Evolutionary conservation across 2,329 filamentous ascomycete species (phyloP).

Genomic region (Beauveria bassiana): DNA sequence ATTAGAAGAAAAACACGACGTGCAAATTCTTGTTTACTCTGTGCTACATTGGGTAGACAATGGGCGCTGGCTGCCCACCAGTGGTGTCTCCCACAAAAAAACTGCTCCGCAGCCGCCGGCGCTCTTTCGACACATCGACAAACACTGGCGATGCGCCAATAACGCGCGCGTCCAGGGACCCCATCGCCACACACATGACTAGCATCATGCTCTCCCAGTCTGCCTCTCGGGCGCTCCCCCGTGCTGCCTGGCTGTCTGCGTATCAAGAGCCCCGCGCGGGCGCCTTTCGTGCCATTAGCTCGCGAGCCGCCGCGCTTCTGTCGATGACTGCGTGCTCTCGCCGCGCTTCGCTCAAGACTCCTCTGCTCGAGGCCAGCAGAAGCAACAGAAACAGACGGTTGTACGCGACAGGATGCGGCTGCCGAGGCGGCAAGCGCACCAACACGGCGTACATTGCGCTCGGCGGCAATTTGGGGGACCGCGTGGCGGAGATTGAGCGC

Average conservation of each 20-base stretch:
- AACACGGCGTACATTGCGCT: constrained; percentile 71
- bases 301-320: not conserved
- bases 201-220: not conserved
- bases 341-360: too few relatives aligned
- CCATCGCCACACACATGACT: not conserved
- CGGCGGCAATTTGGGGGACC: constrained; percentile 86
- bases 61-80: not conserved
- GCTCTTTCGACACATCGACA: not conserved
- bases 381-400: constrained; percentile 13
- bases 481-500: constrained; percentile 74
- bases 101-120: not conserved
- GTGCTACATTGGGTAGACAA: not conserved
- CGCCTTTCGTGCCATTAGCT: not conserved
- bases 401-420: constrained; percentile 27
- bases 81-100: not conserved
- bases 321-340: not conserved
- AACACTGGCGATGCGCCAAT: not conserved
- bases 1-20: not conserved
- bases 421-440: constrained; percentile 25
- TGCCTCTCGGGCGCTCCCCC: not conserved
- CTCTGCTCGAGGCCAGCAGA: not conserved
- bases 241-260: not conserved
- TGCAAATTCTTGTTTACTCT: not conserved
- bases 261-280: not conserved
- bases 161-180: not conserved